These are phyloP conservation scores for Nemania sp. DNA, from an alignment of 2,329 filamentous ascomycete species.

Conservation along the genomic window DNA sequence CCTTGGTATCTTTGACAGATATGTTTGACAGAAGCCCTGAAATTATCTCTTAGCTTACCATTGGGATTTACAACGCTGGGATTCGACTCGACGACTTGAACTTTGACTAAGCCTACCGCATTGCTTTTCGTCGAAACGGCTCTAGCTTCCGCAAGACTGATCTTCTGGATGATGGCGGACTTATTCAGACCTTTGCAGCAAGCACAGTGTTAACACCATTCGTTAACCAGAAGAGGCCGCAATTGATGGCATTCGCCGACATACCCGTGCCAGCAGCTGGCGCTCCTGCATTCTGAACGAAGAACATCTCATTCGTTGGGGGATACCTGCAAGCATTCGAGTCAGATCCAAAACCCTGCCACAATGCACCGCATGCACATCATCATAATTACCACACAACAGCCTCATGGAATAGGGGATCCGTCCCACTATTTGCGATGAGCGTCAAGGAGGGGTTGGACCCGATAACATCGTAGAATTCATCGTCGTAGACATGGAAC, in stretches of 20 bases:
- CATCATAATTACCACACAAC: slow-evolving; percentile 51
- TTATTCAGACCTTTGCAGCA: slow-evolving; percentile 49
- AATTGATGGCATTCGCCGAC: not conserved
- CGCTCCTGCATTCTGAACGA: slow-evolving; percentile 56
- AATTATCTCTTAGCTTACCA: slow-evolving; percentile 38
- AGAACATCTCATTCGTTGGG: slow-evolving; percentile 56
- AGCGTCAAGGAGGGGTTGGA: slow-evolving; percentile 52
- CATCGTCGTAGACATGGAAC: slow-evolving; percentile 54
- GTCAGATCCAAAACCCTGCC: not conserved
- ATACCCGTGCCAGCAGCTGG: slow-evolving; percentile 48
- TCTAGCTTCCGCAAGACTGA: slow-evolving; percentile 49
- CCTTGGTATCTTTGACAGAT: not conserved
- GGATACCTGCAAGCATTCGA: slow-evolving; percentile 37
- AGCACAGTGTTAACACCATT: slow-evolving; percentile 17
- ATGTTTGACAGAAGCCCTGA: not conserved
- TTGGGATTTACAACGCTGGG: slow-evolving; percentile 55
- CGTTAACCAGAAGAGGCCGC: not conserved
- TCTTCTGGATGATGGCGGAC: slow-evolving; percentile 55
- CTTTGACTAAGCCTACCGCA: slow-evolving; percentile 45
- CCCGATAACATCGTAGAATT: slow-evolving; percentile 56
- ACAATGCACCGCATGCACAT: not conserved
- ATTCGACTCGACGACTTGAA: slow-evolving; percentile 46
- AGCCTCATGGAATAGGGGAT: slow-evolving; percentile 59
- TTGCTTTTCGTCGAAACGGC: slow-evolving; percentile 44
- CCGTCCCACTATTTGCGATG: slow-evolving; percentile 47